Percentiles rank a stretch among this genome's conserved stretches.
Evolutionary conservation across 495 filamentous ascomycete species (phyloP).

Genomic region (Aspergillus baeticus): DNA sequence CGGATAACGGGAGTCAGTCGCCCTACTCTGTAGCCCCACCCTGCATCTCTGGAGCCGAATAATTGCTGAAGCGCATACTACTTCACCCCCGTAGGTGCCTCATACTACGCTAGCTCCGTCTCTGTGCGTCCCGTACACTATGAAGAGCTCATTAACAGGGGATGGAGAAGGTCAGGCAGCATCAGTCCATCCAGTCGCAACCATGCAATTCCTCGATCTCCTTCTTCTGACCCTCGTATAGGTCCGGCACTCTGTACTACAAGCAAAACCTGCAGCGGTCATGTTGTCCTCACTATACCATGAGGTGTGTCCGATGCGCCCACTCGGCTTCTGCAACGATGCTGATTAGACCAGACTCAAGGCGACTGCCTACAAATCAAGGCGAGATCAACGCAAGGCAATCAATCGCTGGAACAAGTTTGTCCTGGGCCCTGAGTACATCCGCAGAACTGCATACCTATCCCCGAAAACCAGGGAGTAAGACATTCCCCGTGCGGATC

Average conservation of each 20-base stretch:
- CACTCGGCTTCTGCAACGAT: slow-evolving; percentile 6
- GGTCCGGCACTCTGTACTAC: slow-evolving; percentile 82
- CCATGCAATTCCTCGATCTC: not conserved
- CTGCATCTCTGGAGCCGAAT: slow-evolving; percentile 5
- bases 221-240: slow-evolving; percentile 27
- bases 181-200: not conserved
- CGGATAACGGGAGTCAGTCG: slow-evolving; percentile 50
- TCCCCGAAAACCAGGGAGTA: slow-evolving; percentile 77
- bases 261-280: slow-evolving; percentile 79
- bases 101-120: slow-evolving; percentile 74
- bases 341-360: slow-evolving; percentile 54
- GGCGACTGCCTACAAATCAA: slow-evolving; percentile 64
- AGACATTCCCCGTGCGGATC: slow-evolving; percentile 17
- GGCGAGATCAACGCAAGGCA: slow-evolving; percentile 80
- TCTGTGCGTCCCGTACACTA: slow-evolving; percentile 72
- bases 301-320: slow-evolving; percentile 54
- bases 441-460: slow-evolving; percentile 65
- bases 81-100: slow-evolving; percentile 59
- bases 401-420: slow-evolving; percentile 89
- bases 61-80: slow-evolving; percentile 14
- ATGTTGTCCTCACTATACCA: slow-evolving; percentile 95
- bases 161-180: slow-evolving; percentile 73
- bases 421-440: slow-evolving; percentile 77
- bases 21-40: slow-evolving; percentile 11
- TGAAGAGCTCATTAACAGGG: slow-evolving; percentile 77